Base-by-base conservation (phyloP, 768 basidiomycete species). In the Pulveroboletus sp. region DNA sequence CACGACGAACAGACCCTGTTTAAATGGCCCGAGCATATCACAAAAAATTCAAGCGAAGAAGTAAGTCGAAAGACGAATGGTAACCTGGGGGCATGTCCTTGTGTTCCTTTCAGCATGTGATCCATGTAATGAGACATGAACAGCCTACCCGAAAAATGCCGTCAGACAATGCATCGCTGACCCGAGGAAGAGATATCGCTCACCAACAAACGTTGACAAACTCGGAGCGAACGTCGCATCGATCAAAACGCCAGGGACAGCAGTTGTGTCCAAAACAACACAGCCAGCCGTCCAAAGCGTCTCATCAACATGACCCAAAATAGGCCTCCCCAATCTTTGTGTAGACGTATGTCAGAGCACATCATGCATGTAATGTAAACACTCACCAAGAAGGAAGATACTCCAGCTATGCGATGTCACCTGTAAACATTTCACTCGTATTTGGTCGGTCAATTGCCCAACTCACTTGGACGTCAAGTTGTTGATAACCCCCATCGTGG, bases 1-100 rank as follows among this genome's bases (percentile, higher is more conserved):
- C 51, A 79, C 69, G 30, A 76, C 61, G 51, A 71, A 76, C 0
- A 77, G 56, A 30, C 76, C 76, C 73, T 74, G 31, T n/a, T n/a
- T n/a, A n/a, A n/a, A n/a, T 42, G 19, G 44, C 4, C 8, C 30
- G 17, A 27, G 3, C 19, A 3, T 11, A 30, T 61, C 26, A 56
- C 6, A 37, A 17, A 0, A 17, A 22, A 27, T 20, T 49, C 26
- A 5, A 31, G 26, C 23, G 19, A 6, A 9, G 5, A 23, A 39
- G 1, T 6, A 7, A 11, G 24, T 32, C 11, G 0, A 43, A 11
- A 32, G 35, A 7, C 63, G n/a, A 57, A 77, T 76, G 6, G 72
- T 76, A 37, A 73, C 76, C 51, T 80, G 78, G 2, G 78, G 78
- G 36, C 76, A 78, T 5, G 79, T 76, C 17, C 75, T 76, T 47